A percentile compares a stretch with the other conserved stretches of the same genome.
Conservation (phyloP, 805 yeast genomes). For the Spathaspora arborariae region DNA sequence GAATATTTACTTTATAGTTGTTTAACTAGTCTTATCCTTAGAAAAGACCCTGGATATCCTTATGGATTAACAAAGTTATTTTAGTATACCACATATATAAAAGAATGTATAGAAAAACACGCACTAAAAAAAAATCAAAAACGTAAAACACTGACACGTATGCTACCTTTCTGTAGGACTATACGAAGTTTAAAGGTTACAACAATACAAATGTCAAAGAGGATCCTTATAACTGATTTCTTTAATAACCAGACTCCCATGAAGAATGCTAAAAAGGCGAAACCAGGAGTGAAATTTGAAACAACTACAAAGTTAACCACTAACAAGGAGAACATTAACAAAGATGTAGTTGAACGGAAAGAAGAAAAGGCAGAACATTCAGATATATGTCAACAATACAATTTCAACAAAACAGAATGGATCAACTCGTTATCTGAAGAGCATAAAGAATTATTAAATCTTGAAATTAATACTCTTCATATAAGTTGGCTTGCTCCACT, state of each 20-base stretch:
- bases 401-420: slow-evolving; percentile 54
- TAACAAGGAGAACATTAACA: background rate
- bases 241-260: slow-evolving; percentile 2
- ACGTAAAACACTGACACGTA: background rate
- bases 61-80: slow-evolving; percentile 32
- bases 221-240: slow-evolving; percentile 10
- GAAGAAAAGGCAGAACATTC: slow-evolving; percentile 8
- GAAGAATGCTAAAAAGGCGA: background rate
- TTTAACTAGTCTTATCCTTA: slow-evolving; percentile 40
- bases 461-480: slow-evolving; percentile 71
- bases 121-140: background rate
- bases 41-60: slow-evolving; percentile 50
- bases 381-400: slow-evolving; percentile 13
- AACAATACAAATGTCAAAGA: slow-evolving; percentile 5
- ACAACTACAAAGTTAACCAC: background rate
- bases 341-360: background rate
- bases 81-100: slow-evolving; percentile 9
- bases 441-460: slow-evolving; percentile 46
- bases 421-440: slow-evolving; percentile 44
- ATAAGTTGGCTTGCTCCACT: slow-evolving; percentile 74
- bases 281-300: background rate
- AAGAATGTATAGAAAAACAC: background rate
- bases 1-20: slow-evolving; percentile 39
- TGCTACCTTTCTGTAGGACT: background rate
- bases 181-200: background rate